Conservation (phyloP, 768 basidiomycete species). For the Tremella fuciformis region DNA sequence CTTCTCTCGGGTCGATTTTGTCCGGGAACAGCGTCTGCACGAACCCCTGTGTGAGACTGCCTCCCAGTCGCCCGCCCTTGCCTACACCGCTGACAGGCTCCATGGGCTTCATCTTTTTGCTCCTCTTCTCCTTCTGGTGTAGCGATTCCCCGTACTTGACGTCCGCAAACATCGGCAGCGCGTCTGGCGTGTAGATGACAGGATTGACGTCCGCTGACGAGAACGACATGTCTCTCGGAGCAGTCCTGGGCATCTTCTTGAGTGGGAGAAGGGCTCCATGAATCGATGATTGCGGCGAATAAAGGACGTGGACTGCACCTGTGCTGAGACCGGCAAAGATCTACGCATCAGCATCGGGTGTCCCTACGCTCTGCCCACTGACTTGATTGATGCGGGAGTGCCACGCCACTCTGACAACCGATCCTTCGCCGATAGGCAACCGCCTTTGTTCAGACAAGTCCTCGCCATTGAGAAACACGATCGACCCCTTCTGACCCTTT, state of each 20-base stretch:
- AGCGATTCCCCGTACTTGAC: constrained; percentile 64
- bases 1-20: background rate
- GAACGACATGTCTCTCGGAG: constrained; percentile 79
- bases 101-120: constrained; percentile 88
- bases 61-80: constrained; percentile 87
- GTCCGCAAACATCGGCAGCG: constrained; percentile 88
- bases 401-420: constrained; percentile 86
- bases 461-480: constrained; percentile 71
- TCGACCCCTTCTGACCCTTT: constrained; percentile 62
- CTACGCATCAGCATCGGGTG: constrained; percentile 53
- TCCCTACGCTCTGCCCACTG: constrained; percentile 36
- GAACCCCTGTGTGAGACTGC: constrained; percentile 93
- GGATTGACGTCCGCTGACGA: constrained; percentile 67
- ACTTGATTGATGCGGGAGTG: constrained; percentile 98
- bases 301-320: constrained; percentile 82
- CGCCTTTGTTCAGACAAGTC: constrained; percentile 59
- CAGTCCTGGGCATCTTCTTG: constrained; percentile 78
- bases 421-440: constrained; percentile 48
- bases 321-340: constrained; percentile 83
- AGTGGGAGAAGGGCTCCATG: constrained; percentile 89
- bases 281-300: constrained; percentile 82
- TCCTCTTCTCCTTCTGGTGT: constrained; percentile 84
- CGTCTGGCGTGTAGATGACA: constrained; percentile 87
- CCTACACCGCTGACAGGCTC: constrained; percentile 91
- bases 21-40: constrained; percentile 79